phyloP scores from a whole-genome alignment of 352 stramenopile species.

The Peronospora belbahrii region DNA sequence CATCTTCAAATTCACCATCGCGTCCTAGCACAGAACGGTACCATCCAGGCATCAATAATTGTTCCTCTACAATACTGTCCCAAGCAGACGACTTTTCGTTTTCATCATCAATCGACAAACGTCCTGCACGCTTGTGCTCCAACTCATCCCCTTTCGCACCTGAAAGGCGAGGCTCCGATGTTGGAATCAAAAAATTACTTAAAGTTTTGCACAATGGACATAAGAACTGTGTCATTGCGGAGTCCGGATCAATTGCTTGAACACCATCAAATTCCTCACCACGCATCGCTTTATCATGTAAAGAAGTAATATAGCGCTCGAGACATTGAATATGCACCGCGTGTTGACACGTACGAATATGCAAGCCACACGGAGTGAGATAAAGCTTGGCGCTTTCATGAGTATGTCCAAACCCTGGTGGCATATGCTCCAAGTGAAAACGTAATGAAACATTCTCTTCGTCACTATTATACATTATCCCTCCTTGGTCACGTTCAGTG shows the following conservation, averaged over 20 bases:
- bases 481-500: conserved; percentile 19
- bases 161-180: conserved; percentile 38
- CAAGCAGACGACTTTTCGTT: conserved; percentile 27
- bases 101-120: conserved; percentile 3
- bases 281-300: conserved; percentile 83
- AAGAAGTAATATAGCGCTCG: conserved; percentile 77
- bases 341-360: conserved; percentile 83
- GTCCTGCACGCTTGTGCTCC: conserved; percentile 13
- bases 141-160: conserved; percentile 15
- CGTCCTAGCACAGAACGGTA: conserved; percentile 62
- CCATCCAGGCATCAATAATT: conserved; percentile 58
- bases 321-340: conserved; percentile 83
- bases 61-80: conserved; percentile 53
- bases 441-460: conserved; percentile 40
- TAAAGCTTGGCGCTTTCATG: conserved; percentile 60
- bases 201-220: conserved; percentile 90
- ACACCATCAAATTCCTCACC: conserved; percentile 85
- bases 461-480: conserved; percentile 38
- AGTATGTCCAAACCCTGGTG: conserved; percentile 36
- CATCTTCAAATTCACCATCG: conserved; percentile 41
- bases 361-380: conserved; percentile 68
- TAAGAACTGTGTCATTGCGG: conserved; percentile 87
- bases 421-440: conserved; percentile 35
- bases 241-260: conserved; percentile 83
- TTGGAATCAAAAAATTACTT: conserved; percentile 88